Evolutionary conservation across 2,329 filamentous ascomycete genomes (phyloP), one percentile per base, ranked within the genome.

Genomic region (Phaeosphaeriaceae sp.): DNA sequence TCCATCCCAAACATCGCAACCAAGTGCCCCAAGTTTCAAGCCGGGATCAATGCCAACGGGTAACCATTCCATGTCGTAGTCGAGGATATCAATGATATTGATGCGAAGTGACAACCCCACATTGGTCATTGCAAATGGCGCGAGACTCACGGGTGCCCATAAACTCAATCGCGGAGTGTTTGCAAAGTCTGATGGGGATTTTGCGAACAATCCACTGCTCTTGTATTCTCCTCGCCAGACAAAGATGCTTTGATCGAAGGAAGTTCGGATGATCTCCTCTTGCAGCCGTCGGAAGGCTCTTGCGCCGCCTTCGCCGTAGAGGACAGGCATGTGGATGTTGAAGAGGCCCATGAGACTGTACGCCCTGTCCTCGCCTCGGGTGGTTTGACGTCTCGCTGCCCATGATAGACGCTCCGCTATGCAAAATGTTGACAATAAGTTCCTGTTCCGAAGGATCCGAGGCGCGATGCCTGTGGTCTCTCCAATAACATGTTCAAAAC

Each of bases 191-290:
- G 49, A 21, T 19, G 49, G 49, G 17, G 49, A 42, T 17, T 42
- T 35, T 15, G 49, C 49, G 13, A 52, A 17, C 15, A 52, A 21
- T 13, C 49, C 30, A 19, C 30, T 87, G 10, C 23, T 30, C 19
- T 30, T 26, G 17, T 49, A 30, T n/a, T 28, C 28, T 6, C 47
- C 47, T 28, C 24, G 47, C 47, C 47, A 30, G 11, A 49, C 15
- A 15, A 26, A 49, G 24, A 30, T 49, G 17, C 47, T 49, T 24
- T 30, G 47, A 17, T 49, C 47, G 17, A 49, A 49, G 28, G 47
- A 32, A 17, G n/a, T 49, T 26, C 46, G 24, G 22, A 49, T 40
- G 2, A 40, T 40, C 15, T 40, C 35, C 15, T 40, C 35, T 8
- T 40, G 26, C 1, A 52, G 21, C 13, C 46, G 4, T 26, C 22